A percentile compares a stretch with the other conserved stretches of the same genome.
Evolutionary conservation across 108 stramenopile genomes (phyloP).

Genomic region (Pseudonitzschia pungens): DNA sequence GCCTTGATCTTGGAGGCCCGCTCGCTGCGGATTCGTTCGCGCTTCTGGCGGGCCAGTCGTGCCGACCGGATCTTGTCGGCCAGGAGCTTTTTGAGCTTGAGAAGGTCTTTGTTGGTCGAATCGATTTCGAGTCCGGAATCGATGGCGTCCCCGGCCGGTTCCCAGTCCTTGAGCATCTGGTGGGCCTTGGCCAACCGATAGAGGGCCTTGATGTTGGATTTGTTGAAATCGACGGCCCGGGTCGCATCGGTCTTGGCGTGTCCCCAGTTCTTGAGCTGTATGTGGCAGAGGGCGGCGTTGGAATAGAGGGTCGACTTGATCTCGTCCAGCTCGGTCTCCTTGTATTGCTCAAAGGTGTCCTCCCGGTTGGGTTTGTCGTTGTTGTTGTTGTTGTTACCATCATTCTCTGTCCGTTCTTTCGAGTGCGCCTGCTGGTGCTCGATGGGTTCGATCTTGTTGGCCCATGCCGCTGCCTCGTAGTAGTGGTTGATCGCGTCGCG

Average conservation of each 20-base stretch:
- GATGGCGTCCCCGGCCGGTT: slow-evolving; percentile 81
- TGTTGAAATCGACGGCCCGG: slow-evolving; percentile 54
- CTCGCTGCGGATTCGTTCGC: slow-evolving; percentile 77
- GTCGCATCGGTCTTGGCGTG: slow-evolving; percentile 62
- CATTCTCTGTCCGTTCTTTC: slow-evolving; percentile 13
- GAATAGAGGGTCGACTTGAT: slow-evolving; percentile 62
- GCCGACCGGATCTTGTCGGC: slow-evolving; percentile 63
- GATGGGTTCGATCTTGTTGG: slow-evolving; percentile 67
- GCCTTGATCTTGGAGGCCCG: slow-evolving; percentile 74
- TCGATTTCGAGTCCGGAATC: slow-evolving; percentile 72
- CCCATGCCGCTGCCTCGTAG: slow-evolving; percentile 81
- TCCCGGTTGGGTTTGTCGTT: slow-evolving; percentile 35
- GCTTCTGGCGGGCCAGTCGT: slow-evolving; percentile 67
- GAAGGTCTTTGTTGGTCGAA: slow-evolving; percentile 64
- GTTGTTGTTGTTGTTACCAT: neutral
- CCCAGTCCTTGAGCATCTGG: slow-evolving; percentile 78
- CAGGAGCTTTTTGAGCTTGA: slow-evolving; percentile 60
- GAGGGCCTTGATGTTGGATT: slow-evolving; percentile 83
- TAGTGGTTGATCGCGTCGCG: slow-evolving; percentile 91
- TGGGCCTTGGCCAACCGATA: slow-evolving; percentile 86
- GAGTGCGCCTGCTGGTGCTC: slow-evolving; percentile 19
- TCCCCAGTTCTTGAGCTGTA: slow-evolving; percentile 87
- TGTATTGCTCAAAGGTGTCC: slow-evolving; percentile 53
- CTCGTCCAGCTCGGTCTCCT: slow-evolving; percentile 67
- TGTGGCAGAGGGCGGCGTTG: slow-evolving; percentile 85